Evolutionary conservation across 2,329 filamentous ascomycete genomes (phyloP).

Genomic region (Chrysoporthe cubensis): DNA sequence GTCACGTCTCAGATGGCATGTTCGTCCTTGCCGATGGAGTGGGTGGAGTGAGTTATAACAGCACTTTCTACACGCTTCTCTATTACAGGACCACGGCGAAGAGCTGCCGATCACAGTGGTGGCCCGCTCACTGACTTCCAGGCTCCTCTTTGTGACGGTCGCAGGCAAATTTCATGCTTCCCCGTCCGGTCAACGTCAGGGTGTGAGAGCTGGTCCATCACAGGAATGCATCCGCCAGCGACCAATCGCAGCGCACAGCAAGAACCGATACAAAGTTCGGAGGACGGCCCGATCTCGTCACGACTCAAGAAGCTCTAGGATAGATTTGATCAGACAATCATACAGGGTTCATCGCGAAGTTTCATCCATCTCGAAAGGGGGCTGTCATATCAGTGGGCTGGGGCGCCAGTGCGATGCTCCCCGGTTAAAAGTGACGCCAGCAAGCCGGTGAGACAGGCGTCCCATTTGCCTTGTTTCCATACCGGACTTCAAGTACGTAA

Average conservation of each 20-base stretch:
- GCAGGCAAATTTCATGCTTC: not conserved
- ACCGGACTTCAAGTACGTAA: not conserved
- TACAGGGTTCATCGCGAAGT: not conserved
- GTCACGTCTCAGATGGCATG: too few species aligned
- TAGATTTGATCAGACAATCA: not conserved
- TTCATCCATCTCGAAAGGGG: not conserved
- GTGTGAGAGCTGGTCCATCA: not conserved
- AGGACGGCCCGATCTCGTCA: not conserved
- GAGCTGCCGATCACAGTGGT: not conserved
- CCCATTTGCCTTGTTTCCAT: not conserved
- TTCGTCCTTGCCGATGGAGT: not conserved
- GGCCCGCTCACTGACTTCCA: too few species aligned
- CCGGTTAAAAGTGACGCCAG: not conserved
- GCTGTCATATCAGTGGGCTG: not conserved
- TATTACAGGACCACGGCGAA: not conserved
- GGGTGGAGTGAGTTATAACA: not conserved
- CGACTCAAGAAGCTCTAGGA: not conserved
- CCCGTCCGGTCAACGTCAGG: not conserved
- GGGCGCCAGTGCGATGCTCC: not conserved
- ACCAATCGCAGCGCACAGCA: constrained; percentile 3
- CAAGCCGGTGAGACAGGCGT: constrained; percentile 3
- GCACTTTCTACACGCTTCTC: not conserved
- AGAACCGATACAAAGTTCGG: not conserved
- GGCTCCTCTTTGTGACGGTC: not conserved
- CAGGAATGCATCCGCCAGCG: not conserved